These are phyloP conservation scores for Volutella citrinella DNA, from an alignment of 2,329 filamentous ascomycete genomes.

Conservation along the genomic window DNA sequence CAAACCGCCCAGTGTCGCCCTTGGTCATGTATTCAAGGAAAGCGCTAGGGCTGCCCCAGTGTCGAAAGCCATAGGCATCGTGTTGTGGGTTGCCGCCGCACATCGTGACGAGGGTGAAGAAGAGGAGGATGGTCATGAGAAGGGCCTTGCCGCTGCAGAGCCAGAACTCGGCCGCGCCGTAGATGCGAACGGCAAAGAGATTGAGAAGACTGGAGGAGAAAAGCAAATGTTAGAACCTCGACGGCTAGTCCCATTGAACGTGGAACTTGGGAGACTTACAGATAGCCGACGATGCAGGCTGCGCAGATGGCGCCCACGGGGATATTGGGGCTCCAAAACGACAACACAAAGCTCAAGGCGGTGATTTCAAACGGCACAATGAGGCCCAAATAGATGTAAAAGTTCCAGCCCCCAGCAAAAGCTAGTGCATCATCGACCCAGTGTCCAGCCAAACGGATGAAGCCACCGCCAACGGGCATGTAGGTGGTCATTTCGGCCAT, in stretches of 20 bases:
- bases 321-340: constrained; percentile 33
- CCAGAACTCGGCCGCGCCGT: constrained; percentile 70
- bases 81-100: constrained; percentile 69
- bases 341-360: constrained; percentile 36
- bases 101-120: constrained; percentile 74
- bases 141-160: constrained; percentile 59
- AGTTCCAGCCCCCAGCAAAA: constrained; percentile 44
- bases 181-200: constrained; percentile 60
- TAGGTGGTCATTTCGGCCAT: constrained; percentile 61
- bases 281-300: constrained; percentile 52
- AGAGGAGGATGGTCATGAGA: constrained; percentile 63
- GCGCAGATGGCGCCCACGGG: constrained; percentile 63
- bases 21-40: constrained; percentile 53
- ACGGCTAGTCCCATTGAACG: not conserved
- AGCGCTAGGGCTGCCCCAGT: constrained; percentile 48
- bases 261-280: constrained; percentile 38
- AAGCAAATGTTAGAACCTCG: constrained; percentile 22
- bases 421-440: constrained; percentile 62
- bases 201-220: constrained; percentile 47
- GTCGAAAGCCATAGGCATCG: constrained; percentile 66
- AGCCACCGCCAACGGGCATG: constrained; percentile 59
- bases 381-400: constrained; percentile 36
- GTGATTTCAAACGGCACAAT: constrained; percentile 37
- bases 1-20: constrained; percentile 60
- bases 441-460: constrained; percentile 58